These are phyloP conservation scores for Geosmithia putterillii DNA, from an alignment of 2,329 filamentous ascomycete species.

Conservation along the genomic window DNA sequence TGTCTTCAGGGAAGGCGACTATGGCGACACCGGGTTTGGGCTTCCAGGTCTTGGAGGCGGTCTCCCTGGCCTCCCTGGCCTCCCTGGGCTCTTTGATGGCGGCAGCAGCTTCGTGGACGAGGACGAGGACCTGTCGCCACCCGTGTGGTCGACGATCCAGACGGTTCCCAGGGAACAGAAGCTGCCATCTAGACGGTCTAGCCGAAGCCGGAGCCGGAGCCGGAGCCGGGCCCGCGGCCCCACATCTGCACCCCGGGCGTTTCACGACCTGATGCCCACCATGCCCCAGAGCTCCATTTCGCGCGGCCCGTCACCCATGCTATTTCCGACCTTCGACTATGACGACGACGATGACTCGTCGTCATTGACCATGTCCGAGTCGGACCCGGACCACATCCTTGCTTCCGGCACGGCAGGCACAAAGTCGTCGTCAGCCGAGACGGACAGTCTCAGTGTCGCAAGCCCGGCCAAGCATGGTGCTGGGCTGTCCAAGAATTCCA, in stretches of 20 bases:
- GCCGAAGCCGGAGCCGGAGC: not conserved
- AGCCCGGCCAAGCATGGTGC: not conserved
- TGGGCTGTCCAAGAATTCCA: not conserved
- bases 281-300: not conserved
- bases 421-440: not conserved
- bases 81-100: not conserved
- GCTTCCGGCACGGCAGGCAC: not conserved
- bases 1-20: conserved; percentile 13
- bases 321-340: conserved; percentile 1
- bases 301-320: not conserved
- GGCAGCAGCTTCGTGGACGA: not conserved
- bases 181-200: not conserved
- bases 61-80: conserved; percentile 9
- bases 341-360: conserved; percentile 1
- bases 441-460: not conserved
- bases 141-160: not conserved
- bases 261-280: not conserved
- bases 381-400: not conserved
- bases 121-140: not conserved
- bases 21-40: conserved; percentile 8
- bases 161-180: not conserved
- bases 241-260: not conserved
- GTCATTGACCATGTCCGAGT: conserved; percentile 3
- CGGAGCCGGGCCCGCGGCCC: not conserved
- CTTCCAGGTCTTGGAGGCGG: conserved; percentile 12